These are phyloP conservation scores for Fusarium agapanthi DNA, from an alignment of 2,329 filamentous ascomycete species.

Conservation along the genomic window DNA sequence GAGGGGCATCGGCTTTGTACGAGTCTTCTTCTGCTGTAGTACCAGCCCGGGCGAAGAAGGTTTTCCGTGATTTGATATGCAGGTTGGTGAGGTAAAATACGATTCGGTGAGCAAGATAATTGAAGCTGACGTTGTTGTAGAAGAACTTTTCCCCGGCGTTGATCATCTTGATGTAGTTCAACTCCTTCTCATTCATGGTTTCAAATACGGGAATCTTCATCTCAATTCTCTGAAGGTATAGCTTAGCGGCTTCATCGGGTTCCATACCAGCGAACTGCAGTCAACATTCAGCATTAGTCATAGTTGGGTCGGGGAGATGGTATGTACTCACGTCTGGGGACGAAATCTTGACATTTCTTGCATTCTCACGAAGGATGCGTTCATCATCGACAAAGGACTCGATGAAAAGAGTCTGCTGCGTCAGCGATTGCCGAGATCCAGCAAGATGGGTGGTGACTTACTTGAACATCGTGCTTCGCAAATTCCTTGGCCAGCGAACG, in stretches of 20 bases:
- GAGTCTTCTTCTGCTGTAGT: constrained; percentile 88
- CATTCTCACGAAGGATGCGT: constrained; percentile 93
- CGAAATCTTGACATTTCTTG: constrained; percentile 95
- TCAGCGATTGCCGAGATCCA: background rate
- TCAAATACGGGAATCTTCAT: constrained; percentile 95
- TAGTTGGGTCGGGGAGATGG: background rate
- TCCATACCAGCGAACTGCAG: constrained; percentile 86
- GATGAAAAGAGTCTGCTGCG: constrained; percentile 84
- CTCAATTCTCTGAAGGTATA: constrained; percentile 90
- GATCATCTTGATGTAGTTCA: constrained; percentile 99
- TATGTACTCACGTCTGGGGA: constrained; percentile 80
- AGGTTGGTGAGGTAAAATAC: constrained; percentile 98
- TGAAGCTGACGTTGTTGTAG: constrained; percentile 97
- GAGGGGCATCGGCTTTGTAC: constrained; percentile 87
- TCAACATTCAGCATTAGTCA: constrained; percentile 5
- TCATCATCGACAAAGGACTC: constrained; percentile 96
- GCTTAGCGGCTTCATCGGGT: constrained; percentile 87
- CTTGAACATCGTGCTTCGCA: constrained; percentile 94
- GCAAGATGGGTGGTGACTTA: constrained; percentile 46
- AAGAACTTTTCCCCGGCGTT: constrained; percentile 93
- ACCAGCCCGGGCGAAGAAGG: constrained; percentile 90
- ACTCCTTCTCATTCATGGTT: constrained; percentile 91
- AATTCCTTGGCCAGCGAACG: constrained; percentile 93
- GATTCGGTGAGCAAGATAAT: constrained; percentile 94
- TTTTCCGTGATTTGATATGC: constrained; percentile 94